Evolutionary conservation across 306 rosid genomes (phyloP), one percentile per base, ranked within the genome.

Genomic region (Biancaea sappan): DNA sequence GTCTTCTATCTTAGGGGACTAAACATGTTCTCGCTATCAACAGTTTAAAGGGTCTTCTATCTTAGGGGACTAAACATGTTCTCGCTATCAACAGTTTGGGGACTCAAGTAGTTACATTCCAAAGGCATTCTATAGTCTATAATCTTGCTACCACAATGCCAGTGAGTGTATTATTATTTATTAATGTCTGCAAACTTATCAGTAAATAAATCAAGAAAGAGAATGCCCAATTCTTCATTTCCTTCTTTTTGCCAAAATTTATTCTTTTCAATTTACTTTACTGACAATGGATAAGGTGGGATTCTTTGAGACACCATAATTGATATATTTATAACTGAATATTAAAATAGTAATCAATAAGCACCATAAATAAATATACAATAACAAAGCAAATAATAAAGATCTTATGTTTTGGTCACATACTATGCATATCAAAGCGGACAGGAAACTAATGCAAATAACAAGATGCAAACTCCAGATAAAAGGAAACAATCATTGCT

Each of bases 391-490:
- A 81, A 66, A 71, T 21, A 44, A 65, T 21, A 19, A 70, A 15
- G 37, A 18, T 25, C 50, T 18, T 73, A 63, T 8, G 11, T 65
- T 43, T 51, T 54, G 58, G 60, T 35, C 37, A 63, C 75, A 57
- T 40, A 24, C 13, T 24, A 40, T 28, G 44, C 67, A 46, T 53
- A 71, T 34, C 71, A 74, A 60, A n/a, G 46, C 75, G 50, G 37
- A 8, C 4, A 50, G 47, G 24, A 51, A 28, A 34, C 8, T 52
- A 59, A 54, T 14, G 54, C 51, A 64, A 62, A 62, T 72, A 69
- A 31, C 69, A 63, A 58, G 51, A 57, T 31, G 53, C 60, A 84
- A 31, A 73, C 59, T 46, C 60, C 66, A 34, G 19, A 38, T 51
- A 51, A 38, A 29, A 69, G 41, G 47, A 69, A 80, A 46, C 67